Evolutionary conservation across 192 early-diverging fungal species (phyloP).

Genomic region (Lobulomyces angularis): DNA sequence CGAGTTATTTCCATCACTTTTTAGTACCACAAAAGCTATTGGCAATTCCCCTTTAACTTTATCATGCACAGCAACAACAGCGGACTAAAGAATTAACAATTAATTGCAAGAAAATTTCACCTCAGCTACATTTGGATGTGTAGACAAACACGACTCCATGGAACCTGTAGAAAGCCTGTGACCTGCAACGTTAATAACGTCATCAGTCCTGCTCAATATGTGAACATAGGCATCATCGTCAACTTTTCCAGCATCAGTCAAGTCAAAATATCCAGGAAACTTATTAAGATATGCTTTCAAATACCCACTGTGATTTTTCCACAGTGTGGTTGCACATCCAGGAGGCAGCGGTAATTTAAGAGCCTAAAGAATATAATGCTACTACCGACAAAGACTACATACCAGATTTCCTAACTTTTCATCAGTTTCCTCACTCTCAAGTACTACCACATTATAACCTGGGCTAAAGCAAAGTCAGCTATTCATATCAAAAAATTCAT

Average conservation of each 20-base stretch:
- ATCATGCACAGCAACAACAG: constrained; percentile 54
- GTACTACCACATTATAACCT: constrained; percentile 31
- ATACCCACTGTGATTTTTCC: constrained; percentile 66
- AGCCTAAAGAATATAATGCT: constrained; percentile 70
- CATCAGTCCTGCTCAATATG: constrained; percentile 29
- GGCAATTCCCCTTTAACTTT: constrained; percentile 57
- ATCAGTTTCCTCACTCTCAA: constrained; percentile 17
- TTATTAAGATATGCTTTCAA: constrained; percentile 54
- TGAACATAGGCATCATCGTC: constrained; percentile 43
- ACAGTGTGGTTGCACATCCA: constrained; percentile 61
- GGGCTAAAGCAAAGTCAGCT: no score
- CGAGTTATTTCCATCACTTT: no score
- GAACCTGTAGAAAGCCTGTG: constrained; percentile 72
- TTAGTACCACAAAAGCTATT: constrained; percentile 45
- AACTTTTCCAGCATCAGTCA: constrained; percentile 69
- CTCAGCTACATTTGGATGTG: constrained; percentile 51
- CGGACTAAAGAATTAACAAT: no score
- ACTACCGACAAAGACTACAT: constrained; percentile 41
- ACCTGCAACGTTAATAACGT: constrained; percentile 73
- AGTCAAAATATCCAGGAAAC: constrained; percentile 73
- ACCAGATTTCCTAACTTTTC: constrained; percentile 11
- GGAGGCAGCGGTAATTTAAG: constrained; percentile 71
- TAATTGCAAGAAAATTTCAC: no score
- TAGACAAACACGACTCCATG: constrained; percentile 61
- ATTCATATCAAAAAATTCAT: constrained; percentile 49